Evolutionary conservation across 129 eudicot genomes (phyloP).

Genomic region (Saposhnikovia divaricata): DNA sequence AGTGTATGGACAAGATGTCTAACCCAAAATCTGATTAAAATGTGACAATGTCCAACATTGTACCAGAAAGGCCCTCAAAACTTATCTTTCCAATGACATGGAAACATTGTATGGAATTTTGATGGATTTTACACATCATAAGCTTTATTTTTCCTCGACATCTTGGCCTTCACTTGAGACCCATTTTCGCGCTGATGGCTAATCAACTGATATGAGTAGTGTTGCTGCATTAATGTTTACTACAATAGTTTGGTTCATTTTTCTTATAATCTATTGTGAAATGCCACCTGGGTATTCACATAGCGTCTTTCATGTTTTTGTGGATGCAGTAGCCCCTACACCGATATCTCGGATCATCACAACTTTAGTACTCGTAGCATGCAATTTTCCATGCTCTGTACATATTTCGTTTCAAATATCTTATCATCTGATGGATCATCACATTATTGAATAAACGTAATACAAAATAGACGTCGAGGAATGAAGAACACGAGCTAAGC

Average conservation of each 20-base stretch:
- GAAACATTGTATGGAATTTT: constrained; percentile 58
- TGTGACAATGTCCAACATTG: constrained; percentile 58
- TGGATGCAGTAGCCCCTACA: constrained; percentile 41
- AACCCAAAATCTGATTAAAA: constrained; percentile 48
- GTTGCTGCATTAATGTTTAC: constrained; percentile 50
- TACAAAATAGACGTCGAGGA: constrained; percentile 34
- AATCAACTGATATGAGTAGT: constrained; percentile 34
- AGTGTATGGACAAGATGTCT: constrained; percentile 47
- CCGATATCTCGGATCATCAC: constrained; percentile 34
- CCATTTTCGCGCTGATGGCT: constrained; percentile 34
- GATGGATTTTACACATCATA: constrained; percentile 45
- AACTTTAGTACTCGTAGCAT: constrained; percentile 27
- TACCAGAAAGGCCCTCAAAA: constrained; percentile 64
- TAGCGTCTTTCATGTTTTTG: constrained; percentile 27
- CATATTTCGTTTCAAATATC: constrained; percentile 40
- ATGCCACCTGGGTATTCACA: constrained; percentile 31
- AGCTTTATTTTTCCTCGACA: constrained; percentile 28
- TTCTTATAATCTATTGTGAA: constrained; percentile 9
- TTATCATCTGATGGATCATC: constrained; percentile 52
- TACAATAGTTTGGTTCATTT: constrained; percentile 29
- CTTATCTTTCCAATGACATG: constrained; percentile 34
- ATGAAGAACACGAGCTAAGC: constrained; percentile 37
- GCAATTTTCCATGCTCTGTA: constrained; percentile 38
- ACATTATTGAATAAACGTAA: constrained; percentile 43
- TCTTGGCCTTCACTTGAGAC: constrained; percentile 20